Evolutionary conservation across 345 rosid genomes (phyloP), one percentile per base, ranked within the genome.

Genomic region (Boechera divaricarpa): DNA sequence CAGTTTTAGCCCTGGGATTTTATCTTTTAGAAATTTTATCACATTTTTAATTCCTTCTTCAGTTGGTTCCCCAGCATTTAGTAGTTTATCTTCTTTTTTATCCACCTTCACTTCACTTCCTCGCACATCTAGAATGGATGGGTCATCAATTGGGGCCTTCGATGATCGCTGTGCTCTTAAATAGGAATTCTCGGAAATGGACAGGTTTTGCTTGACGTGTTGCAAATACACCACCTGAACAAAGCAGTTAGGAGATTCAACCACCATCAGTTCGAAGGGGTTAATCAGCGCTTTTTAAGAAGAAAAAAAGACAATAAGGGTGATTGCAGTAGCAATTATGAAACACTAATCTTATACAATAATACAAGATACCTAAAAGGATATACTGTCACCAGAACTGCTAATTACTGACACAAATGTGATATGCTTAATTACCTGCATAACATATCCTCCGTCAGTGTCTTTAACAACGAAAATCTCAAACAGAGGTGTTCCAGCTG

Each of bases 41-140:
- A 95, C 97, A 63, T 91, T 90, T 88, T 88, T 85, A 75, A 95
- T 92, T 80, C 96, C 96, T 80, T 90, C 98, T 83, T 90, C 98
- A 48, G 92, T 92, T 39, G 88, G 88, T 81, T 85, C 97, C 75
- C 89, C 95, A 55, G 82, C 73, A 81, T 85, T 83, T 78, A 89
- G 74, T 79, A 86, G 86, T 76, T 83, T 89, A 73, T 86, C 93
- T 63, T 89, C 94, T 73, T 77, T 87, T 54, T 54, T 80, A 81
- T 89, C 94, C 11, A 73, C 58, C 79, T 89, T 87, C 60, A 78
- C 85, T 73, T 89, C 97, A 83, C 79, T 88, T 77, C 76, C 91
- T 67, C 81, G 83, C 77, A 82, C 85, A 83, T 88, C 92, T 44
- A 74, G 65, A 5, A 67, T 80, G 38, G 93, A 82, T 42, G 85